These are phyloP conservation scores for Boletus rufocinnamomeus DNA, from an alignment of 768 basidiomycete genomes.

Conservation along the genomic window DNA sequence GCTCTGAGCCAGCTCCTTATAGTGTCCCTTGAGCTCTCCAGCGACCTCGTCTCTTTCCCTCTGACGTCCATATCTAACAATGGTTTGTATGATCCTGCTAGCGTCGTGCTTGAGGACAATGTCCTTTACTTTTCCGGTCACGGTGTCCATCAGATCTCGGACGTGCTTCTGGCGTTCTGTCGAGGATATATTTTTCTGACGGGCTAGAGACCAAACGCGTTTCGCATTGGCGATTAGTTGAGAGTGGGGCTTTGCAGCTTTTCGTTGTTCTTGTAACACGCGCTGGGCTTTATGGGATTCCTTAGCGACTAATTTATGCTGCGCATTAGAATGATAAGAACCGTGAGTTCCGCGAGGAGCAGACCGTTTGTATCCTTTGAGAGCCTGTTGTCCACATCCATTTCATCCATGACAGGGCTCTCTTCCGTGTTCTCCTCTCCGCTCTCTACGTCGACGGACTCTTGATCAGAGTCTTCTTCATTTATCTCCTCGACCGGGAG, in stretches of 20 bases:
- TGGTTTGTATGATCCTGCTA: slow-evolving; percentile 78
- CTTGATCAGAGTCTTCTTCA: slow-evolving; percentile 40
- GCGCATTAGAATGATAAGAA: slow-evolving; percentile 10
- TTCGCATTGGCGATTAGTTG: slow-evolving; percentile 70
- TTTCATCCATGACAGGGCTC: slow-evolving; percentile 32
- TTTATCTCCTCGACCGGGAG: slow-evolving; percentile 34
- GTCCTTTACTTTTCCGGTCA: slow-evolving; percentile 81
- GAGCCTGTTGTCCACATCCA: slow-evolving; percentile 29
- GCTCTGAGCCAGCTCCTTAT: slow-evolving; percentile 74
- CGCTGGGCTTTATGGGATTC: slow-evolving; percentile 78
- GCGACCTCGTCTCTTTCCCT: slow-evolving; percentile 80
- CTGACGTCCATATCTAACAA: slow-evolving; percentile 79
- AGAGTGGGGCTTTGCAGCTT: slow-evolving; percentile 77
- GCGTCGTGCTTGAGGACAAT: slow-evolving; percentile 92
- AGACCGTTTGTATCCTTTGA: slow-evolving; percentile 63
- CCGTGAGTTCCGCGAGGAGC: slow-evolving; percentile 16
- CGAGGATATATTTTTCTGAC: slow-evolving; percentile 67
- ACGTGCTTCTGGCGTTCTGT: slow-evolving; percentile 76
- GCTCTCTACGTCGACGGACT: slow-evolving; percentile 37
- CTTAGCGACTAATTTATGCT: slow-evolving; percentile 46
- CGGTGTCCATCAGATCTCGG: slow-evolving; percentile 68
- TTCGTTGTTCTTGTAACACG: slow-evolving; percentile 63
- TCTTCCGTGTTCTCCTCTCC: slow-evolving; percentile 27
- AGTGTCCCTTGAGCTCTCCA: slow-evolving; percentile 78
- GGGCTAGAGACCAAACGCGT: slow-evolving; percentile 72